phyloP scores from a whole-genome alignment of 2,329 filamentous ascomycete species.

The Trichoderma lentiforme region DNA sequence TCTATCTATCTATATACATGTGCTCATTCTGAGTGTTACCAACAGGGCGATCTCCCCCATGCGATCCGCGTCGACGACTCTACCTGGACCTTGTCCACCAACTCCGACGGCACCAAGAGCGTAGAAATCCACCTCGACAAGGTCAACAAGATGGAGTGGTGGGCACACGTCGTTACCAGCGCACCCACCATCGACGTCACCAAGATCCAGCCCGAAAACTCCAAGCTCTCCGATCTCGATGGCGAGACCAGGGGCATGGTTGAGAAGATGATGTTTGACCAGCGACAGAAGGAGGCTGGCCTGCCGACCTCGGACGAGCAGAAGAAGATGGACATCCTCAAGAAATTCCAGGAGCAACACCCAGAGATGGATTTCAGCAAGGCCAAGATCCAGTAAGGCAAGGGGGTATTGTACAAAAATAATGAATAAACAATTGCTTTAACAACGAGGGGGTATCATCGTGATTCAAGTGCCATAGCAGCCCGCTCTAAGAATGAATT shows the following conservation, averaged over 20 bases:
- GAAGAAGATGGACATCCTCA: slow-evolving; percentile 88
- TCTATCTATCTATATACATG: background rate
- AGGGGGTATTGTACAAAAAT: background rate
- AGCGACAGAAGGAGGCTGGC: slow-evolving; percentile 92
- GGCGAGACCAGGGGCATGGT: slow-evolving; percentile 96
- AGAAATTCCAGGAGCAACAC: slow-evolving; percentile 83
- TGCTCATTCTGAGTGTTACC: background rate
- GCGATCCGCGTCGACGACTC: slow-evolving; percentile 79
- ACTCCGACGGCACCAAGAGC: slow-evolving; percentile 62
- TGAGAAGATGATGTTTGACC: slow-evolving; percentile 99
- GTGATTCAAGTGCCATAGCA: slow-evolving; percentile 52
- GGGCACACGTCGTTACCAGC: slow-evolving; percentile 82
- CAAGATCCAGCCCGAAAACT: slow-evolving; percentile 92
- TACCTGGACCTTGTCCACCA: slow-evolving; percentile 84
- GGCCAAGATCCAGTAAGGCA: slow-evolving; percentile 57
- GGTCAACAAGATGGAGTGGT: slow-evolving; percentile 97
- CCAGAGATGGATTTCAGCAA: slow-evolving; percentile 72
- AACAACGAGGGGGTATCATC: slow-evolving; percentile 27
- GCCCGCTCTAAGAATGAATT: slow-evolving; percentile 62
- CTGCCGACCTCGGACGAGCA: slow-evolving; percentile 89
- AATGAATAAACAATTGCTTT: slow-evolving; percentile 10
- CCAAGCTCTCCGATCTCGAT: slow-evolving; percentile 86
- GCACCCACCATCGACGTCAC: slow-evolving; percentile 92
- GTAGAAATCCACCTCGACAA: slow-evolving; percentile 91
- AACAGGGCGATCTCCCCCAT: slow-evolving; percentile 79